Percentiles rank a stretch among this genome's conserved stretches.
These are phyloP conservation scores for Sabuloglossum arenarium DNA, from an alignment of 495 filamentous ascomycete genomes.

Conservation along the genomic window DNA sequence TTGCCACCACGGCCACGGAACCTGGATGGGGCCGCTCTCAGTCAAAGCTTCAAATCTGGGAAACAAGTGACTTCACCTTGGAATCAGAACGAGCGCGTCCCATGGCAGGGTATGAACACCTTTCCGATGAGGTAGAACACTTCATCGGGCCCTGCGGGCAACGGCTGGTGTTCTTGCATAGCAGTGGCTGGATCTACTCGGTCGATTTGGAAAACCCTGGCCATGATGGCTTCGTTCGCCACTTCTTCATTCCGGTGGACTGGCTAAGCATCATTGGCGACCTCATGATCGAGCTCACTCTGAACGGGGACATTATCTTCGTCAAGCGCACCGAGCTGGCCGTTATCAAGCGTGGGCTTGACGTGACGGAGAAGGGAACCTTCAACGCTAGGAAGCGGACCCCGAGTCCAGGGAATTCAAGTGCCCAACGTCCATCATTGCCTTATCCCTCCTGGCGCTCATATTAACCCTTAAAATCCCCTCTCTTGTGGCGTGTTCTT, in stretches of 20 bases:
- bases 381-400: background rate
- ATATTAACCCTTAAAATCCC: background rate
- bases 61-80: slow-evolving; percentile 5
- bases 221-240: slow-evolving; percentile 1
- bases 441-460: background rate
- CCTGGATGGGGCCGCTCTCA: background rate
- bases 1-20: slow-evolving; percentile 8
- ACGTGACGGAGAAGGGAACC: background rate
- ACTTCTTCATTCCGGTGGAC: slow-evolving; percentile 13
- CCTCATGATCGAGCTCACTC: slow-evolving; percentile 7
- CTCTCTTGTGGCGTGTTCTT: background rate
- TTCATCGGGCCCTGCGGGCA: slow-evolving; percentile 7
- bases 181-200: slow-evolving; percentile 9
- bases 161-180: slow-evolving; percentile 9
- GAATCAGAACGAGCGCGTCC: background rate
- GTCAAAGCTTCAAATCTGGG: slow-evolving; percentile 9
- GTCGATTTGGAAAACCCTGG: slow-evolving; percentile 1
- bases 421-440: background rate
- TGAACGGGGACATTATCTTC: slow-evolving; percentile 13
- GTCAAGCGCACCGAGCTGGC: slow-evolving; percentile 13
- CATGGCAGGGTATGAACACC: slow-evolving; percentile 4
- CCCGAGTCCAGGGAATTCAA: background rate
- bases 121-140: slow-evolving; percentile 7
- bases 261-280: slow-evolving; percentile 8
- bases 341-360: slow-evolving; percentile 16